Percentiles rank a stretch among this genome's conserved stretches.
These are phyloP conservation scores for Candida argentea DNA, from an alignment of 805 yeast species.

Conservation along the genomic window DNA sequence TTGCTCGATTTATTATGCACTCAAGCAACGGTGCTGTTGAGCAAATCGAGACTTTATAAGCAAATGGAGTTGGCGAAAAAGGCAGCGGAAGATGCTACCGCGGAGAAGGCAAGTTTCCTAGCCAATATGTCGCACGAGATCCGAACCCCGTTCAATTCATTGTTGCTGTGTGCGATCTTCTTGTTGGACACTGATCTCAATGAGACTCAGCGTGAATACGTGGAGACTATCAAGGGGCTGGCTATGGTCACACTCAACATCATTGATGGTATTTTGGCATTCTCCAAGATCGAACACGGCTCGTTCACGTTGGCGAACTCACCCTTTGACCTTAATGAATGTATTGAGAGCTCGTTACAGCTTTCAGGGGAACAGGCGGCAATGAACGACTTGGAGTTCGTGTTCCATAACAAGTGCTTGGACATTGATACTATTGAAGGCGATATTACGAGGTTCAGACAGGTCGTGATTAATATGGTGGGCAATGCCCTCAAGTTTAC, in stretches of 20 bases:
- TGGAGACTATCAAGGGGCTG: conserved; percentile 40
- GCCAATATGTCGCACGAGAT: conserved; percentile 51
- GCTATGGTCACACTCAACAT: conserved; percentile 43
- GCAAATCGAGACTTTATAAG: conserved; percentile 34
- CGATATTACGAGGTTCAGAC: conserved; percentile 41
- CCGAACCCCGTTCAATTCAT: conserved; percentile 45
- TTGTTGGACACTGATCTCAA: conserved; percentile 37
- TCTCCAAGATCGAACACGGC: conserved; percentile 47
- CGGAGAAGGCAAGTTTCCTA: conserved; percentile 43
- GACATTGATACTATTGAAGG: conserved; percentile 31
- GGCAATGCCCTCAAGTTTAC: conserved; percentile 50
- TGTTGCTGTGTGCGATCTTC: conserved; percentile 38
- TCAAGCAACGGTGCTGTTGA: conserved; percentile 43
- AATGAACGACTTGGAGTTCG: conserved; percentile 34
- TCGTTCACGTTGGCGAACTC: conserved; percentile 34
- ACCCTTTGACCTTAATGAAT: conserved; percentile 34
- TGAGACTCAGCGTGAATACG: conserved; percentile 38
- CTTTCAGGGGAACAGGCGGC: conserved; percentile 39
- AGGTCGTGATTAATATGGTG: conserved; percentile 39
- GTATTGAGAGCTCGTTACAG: conserved; percentile 39
- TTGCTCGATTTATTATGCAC: conserved; percentile 34
- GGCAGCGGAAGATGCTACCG: conserved; percentile 43
- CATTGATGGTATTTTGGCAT: conserved; percentile 45
- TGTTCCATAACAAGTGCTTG: conserved; percentile 32
- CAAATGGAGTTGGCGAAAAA: conserved; percentile 36